phyloP scores from a whole-genome alignment of 371 early-diverging fungal species.

The Circinella minor region DNA sequence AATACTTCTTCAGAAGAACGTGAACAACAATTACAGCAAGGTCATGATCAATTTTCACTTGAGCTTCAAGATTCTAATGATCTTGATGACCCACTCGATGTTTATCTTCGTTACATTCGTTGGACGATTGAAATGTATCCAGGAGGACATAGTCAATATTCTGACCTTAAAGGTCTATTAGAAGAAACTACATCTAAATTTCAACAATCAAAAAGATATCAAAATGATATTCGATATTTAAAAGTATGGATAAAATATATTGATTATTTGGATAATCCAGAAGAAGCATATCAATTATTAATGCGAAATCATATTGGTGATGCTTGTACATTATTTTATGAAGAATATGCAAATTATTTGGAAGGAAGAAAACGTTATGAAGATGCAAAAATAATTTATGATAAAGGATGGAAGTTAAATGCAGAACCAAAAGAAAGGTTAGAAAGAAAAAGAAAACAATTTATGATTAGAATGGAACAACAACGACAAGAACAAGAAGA shows the following conservation, averaged over 20 bases:
- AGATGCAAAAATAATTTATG: constrained; percentile 55
- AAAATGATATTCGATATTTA: constrained; percentile 79
- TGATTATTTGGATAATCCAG: constrained; percentile 53
- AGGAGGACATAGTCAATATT: constrained; percentile 60
- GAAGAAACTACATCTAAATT: constrained; percentile 67
- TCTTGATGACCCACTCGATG: constrained; percentile 78
- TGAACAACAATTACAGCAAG: constrained; percentile 31
- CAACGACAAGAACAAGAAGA: background rate
- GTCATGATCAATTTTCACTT: constrained; percentile 46
- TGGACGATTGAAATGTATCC: constrained; percentile 78
- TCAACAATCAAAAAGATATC: constrained; percentile 66
- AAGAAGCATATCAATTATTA: constrained; percentile 74
- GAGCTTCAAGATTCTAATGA: constrained; percentile 56
- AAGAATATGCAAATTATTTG: constrained; percentile 73
- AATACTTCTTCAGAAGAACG: constrained; percentile 33
- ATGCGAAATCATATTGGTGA: constrained; percentile 74
- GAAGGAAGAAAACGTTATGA: constrained; percentile 58
- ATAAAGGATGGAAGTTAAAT: constrained; percentile 46
- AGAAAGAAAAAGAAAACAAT: constrained; percentile 13
- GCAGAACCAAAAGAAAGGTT: constrained; percentile 61
- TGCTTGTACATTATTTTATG: constrained; percentile 70
- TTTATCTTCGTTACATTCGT: constrained; percentile 71
- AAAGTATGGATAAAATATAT: constrained; percentile 77
- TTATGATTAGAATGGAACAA: constrained; percentile 1
- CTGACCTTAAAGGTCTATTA: constrained; percentile 58